Conservation (phyloP, 148 eudicot species). For the Rhododendron mucronatum region DNA sequence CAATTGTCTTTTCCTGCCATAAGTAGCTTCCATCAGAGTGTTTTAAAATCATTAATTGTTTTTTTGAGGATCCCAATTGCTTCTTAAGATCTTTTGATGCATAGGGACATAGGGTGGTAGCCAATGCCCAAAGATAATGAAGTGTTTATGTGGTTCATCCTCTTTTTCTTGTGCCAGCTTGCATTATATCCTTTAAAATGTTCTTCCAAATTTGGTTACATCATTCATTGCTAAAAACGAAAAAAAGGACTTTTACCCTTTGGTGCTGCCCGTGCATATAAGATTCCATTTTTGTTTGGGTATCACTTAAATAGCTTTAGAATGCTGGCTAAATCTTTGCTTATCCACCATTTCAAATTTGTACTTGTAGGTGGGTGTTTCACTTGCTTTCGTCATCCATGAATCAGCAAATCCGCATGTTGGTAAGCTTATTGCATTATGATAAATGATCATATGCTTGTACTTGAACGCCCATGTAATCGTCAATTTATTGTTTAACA, state of each 20-base stretch:
- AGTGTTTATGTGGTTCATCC: neutral
- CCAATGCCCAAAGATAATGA: neutral
- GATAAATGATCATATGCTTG: neutral
- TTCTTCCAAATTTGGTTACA: neutral
- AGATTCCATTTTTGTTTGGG: neutral
- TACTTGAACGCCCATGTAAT: neutral
- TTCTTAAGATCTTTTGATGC: neutral
- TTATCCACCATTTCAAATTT: conserved; percentile 4
- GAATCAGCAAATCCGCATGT: conserved; percentile 99
- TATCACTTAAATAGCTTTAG: neutral
- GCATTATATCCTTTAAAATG: neutral
- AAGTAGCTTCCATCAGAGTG: neutral
- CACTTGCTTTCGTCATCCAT: conserved; percentile 95
- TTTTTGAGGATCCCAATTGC: neutral
- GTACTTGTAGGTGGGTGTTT: conserved; percentile 71
- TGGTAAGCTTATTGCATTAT: conserved; percentile 43
- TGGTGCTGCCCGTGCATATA: neutral
- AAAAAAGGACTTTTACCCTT: neutral
- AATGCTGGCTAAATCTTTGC: conserved; percentile 4
- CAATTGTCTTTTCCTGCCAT: neutral
- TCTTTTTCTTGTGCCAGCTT: neutral
- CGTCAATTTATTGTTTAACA: neutral
- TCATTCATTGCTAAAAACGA: neutral
- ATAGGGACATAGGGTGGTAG: neutral
- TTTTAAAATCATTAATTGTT: neutral